Percentiles rank a stretch among this genome's conserved stretches.
Conservation (phyloP, 352 stramenopile genomes). For the Hyphochytrium catenoides region DNA sequence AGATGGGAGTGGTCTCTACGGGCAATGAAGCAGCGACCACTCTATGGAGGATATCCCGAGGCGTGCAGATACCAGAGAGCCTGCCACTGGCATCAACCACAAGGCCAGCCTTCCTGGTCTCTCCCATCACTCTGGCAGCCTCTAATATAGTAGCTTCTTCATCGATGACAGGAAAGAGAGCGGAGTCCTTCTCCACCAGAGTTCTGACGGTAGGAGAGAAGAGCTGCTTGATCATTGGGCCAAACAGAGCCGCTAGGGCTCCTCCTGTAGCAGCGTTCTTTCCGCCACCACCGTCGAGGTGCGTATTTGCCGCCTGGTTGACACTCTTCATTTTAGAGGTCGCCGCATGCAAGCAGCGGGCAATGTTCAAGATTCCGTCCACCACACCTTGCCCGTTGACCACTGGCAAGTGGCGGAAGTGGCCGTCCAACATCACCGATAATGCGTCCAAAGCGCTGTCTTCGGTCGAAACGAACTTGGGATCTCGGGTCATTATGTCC, state of each 20-base stretch:
- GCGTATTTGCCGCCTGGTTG: slow-evolving; percentile 49
- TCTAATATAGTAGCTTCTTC: slow-evolving; percentile 67
- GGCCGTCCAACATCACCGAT: slow-evolving; percentile 56
- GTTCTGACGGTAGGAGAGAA: too few relatives aligned
- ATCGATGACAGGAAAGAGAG: slow-evolving; percentile 55
- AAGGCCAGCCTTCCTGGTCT: slow-evolving; percentile 77
- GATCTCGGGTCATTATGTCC: slow-evolving; percentile 54
- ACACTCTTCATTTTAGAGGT: slow-evolving; percentile 88
- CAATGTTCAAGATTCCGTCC: slow-evolving; percentile 90
- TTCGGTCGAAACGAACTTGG: slow-evolving; percentile 49
- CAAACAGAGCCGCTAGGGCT: slow-evolving; percentile 29
- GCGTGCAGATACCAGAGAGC: slow-evolving; percentile 87
- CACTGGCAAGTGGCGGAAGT: slow-evolving; percentile 59
- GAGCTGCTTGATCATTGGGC: slow-evolving; percentile 59
- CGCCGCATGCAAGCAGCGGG: slow-evolving; percentile 94
- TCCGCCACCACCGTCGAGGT: slow-evolving; percentile 38
- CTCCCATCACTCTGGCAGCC: slow-evolving; percentile 75
- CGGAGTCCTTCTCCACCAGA: too few relatives aligned
- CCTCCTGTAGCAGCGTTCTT: slow-evolving; percentile 31
- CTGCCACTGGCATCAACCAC: slow-evolving; percentile 75
- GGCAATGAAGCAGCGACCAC: slow-evolving; percentile 74
- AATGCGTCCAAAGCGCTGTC: slow-evolving; percentile 56
- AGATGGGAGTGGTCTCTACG: slow-evolving; percentile 71
- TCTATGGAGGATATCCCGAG: slow-evolving; percentile 90
- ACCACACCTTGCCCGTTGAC: slow-evolving; percentile 53